Percentiles rank a stretch among this genome's conserved stretches.
phyloP scores from a whole-genome alignment of 768 basidiomycete genomes.

The Rhodotorula graminis region DNA sequence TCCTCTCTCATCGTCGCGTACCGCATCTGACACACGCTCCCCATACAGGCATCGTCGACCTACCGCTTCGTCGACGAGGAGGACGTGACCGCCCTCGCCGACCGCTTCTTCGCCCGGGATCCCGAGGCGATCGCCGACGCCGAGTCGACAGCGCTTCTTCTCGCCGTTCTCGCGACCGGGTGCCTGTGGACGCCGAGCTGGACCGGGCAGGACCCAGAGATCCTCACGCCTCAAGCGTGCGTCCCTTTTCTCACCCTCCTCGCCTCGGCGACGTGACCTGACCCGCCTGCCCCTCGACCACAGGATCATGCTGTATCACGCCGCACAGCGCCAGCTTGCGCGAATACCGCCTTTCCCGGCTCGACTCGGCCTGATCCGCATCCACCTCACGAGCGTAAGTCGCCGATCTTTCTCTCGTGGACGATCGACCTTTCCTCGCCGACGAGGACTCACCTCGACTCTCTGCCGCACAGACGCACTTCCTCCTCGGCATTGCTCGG shows the following conservation, averaged over 20 bases:
- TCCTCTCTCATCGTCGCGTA: not conserved
- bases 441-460: no score
- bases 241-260: not conserved
- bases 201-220: not conserved
- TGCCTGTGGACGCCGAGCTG: conserved; percentile 4
- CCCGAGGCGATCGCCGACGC: not conserved
- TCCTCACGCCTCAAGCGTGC: not conserved
- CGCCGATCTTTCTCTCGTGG: no score
- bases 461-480: not conserved
- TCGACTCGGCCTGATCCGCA: not conserved
- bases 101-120: not conserved
- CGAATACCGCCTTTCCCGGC: not conserved
- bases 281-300: not conserved
- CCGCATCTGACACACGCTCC: not conserved
- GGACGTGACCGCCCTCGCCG: not conserved
- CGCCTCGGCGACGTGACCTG: no score
- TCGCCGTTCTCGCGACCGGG: not conserved
- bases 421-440: not conserved
- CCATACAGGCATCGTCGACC: not conserved
- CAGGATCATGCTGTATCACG: conserved; percentile 8
- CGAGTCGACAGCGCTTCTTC: not conserved
- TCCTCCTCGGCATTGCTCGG: not conserved
- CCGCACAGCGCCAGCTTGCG: not conserved
- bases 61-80: conserved; percentile 2
- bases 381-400: not conserved